These are phyloP conservation scores for Aspergillus tamarii DNA, from an alignment of 2,329 filamentous ascomycete genomes.

Conservation along the genomic window DNA sequence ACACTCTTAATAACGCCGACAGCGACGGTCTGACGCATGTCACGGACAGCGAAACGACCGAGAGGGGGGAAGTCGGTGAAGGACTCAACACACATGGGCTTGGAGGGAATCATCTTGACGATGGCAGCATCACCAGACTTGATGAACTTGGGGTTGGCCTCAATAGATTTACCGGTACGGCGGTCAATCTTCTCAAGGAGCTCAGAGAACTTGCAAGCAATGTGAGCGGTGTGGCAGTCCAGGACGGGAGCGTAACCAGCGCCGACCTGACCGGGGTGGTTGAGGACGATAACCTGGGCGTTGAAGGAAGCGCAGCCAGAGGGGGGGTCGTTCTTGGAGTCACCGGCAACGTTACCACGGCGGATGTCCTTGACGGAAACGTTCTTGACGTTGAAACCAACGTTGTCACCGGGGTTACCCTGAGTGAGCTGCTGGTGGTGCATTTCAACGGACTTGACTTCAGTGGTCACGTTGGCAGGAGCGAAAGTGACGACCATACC, in stretches of 20 bases:
- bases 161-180: slow-evolving; percentile 97
- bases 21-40: slow-evolving; percentile 61
- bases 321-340: slow-evolving; percentile 99
- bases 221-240: slow-evolving; percentile 99
- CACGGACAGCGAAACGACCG: slow-evolving; percentile 99
- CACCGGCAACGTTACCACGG: slow-evolving; percentile 99
- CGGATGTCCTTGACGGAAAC: slow-evolving; percentile 99
- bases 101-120: slow-evolving; percentile 99
- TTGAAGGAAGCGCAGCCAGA: slow-evolving; percentile 89
- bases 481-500: slow-evolving; percentile 93
- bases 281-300: slow-evolving; percentile 99
- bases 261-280: slow-evolving; percentile 99
- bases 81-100: slow-evolving; percentile 99
- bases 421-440: slow-evolving; percentile 98
- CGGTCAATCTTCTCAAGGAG: slow-evolving; percentile 99
- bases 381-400: slow-evolving; percentile 99
- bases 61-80: slow-evolving; percentile 99
- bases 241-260: slow-evolving; percentile 98
- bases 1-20: slow-evolving; percentile 66
- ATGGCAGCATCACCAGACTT: slow-evolving; percentile 99
- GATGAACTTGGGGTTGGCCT: slow-evolving; percentile 96
- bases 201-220: slow-evolving; percentile 99
- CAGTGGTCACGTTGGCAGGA: slow-evolving; percentile 98
- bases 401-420: slow-evolving; percentile 99
- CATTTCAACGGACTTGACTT: slow-evolving; percentile 99